Evolutionary conservation across 2,329 filamentous ascomycete species (phyloP), one percentile per base, ranked within the genome.

Genomic region (Scedosporium boydii): DNA sequence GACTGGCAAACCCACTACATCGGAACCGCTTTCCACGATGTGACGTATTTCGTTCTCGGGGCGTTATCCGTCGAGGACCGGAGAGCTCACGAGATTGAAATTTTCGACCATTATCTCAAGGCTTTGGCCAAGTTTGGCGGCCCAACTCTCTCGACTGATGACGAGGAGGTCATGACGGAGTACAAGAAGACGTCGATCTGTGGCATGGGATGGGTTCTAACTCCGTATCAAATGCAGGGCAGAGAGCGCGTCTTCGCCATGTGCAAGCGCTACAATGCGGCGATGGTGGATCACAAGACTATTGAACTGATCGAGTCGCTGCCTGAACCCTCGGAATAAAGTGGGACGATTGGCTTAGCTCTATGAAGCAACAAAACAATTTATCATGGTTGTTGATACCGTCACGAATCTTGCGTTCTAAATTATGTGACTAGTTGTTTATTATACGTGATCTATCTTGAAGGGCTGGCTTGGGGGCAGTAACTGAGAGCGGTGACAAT

Each of bases 151-250:
- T 74, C 65, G 71, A 64, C 38, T 18, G 59, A 64, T 6, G 67
- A 71, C 6, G 63, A 67, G 41, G 70, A 72, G 26, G 67, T 72
- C 9, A 41, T 65, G 34, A 53, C 34, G 18, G 70, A 72, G 59
- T 70, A 72, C 62, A 64, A 65, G 4, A 71, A 71, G 63, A 69
- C 69, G 7, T 66, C 69, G 61, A 59, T 71, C 14, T 63, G 66
- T 3, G 70, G 70, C 57, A 62, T 72, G 9, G 70, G 70, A 27
- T 69, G 68, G 66, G 62, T 72, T 42, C 66, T 71, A 66, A 69
- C 66, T 56, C 81, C 81, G 66, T 84, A 81, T 6, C 81, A 81
- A 63, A 84, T 79, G 63, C 79, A 82, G 6, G 77, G 76, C 58
- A 83, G 69, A 38, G 34, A 38, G 34, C 34, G 34, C 10, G 34